phyloP scores from a whole-genome alignment of 805 yeast species.

The Wickerhamomyces hampshirensis region DNA sequence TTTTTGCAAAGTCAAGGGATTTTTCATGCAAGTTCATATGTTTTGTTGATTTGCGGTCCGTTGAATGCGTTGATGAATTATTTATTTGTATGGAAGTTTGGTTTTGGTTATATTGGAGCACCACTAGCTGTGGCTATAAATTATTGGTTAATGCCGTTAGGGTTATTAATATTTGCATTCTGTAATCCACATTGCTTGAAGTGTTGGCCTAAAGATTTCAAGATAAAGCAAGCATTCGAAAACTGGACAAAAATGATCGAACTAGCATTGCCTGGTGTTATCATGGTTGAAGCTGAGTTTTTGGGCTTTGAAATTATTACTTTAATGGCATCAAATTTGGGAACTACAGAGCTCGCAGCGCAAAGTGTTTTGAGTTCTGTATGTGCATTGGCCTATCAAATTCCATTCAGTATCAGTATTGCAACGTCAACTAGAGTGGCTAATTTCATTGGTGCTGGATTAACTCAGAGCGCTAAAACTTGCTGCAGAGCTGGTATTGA shows the following conservation, averaged over 20 bases:
- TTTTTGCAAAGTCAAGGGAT: slow-evolving; percentile 83
- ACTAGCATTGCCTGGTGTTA: slow-evolving; percentile 65
- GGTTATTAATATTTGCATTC: slow-evolving; percentile 21
- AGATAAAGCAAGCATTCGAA: slow-evolving; percentile 37
- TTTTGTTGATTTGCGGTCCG: slow-evolving; percentile 64
- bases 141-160: slow-evolving; percentile 58
- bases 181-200: slow-evolving; percentile 47
- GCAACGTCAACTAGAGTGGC: slow-evolving; percentile 73
- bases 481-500: slow-evolving; percentile 40
- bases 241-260: slow-evolving; percentile 48
- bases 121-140: slow-evolving; percentile 71
- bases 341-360: slow-evolving; percentile 65
- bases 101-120: slow-evolving; percentile 78
- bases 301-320: slow-evolving; percentile 71
- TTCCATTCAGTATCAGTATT: slow-evolving; percentile 68
- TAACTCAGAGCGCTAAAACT: slow-evolving; percentile 40
- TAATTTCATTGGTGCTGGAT: slow-evolving; percentile 58
- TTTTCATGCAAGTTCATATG: slow-evolving; percentile 77
- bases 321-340: slow-evolving; percentile 62
- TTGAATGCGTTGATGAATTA: slow-evolving; percentile 63
- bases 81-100: slow-evolving; percentile 70
- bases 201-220: slow-evolving; percentile 51
- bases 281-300: slow-evolving; percentile 75
- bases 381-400: slow-evolving; percentile 59
- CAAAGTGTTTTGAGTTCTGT: slow-evolving; percentile 69